These are phyloP conservation scores for Botryobasidium botryosum DNA, from an alignment of 768 basidiomycete species.

Conservation along the genomic window DNA sequence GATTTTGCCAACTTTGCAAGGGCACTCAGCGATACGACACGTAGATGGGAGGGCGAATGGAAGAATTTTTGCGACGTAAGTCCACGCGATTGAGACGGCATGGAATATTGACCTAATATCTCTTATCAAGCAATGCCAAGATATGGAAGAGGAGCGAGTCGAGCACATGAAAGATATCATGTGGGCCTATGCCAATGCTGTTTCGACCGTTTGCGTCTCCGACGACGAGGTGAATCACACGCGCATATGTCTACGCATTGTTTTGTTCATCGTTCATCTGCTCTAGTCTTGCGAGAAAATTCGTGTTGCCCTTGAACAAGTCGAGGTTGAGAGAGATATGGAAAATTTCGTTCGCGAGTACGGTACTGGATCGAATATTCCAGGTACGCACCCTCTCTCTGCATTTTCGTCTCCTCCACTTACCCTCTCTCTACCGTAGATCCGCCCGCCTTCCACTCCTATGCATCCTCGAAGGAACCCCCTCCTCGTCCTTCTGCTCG, in stretches of 20 bases:
- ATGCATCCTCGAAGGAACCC: conserved; percentile 42
- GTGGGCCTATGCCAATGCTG: conserved; percentile 91
- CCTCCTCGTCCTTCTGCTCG: conserved; percentile 35
- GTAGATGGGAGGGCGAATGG: conserved; percentile 89
- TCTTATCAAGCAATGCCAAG: conserved; percentile 47
- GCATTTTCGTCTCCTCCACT: conserved; percentile 36
- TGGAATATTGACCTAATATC: background rate
- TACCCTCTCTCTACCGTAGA: conserved; percentile 45
- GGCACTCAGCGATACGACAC: conserved; percentile 57
- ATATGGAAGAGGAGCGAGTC: conserved; percentile 87
- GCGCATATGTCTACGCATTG: background rate
- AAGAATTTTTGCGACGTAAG: conserved; percentile 72
- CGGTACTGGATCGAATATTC: conserved; percentile 76
- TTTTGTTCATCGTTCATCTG: background rate
- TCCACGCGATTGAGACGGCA: background rate
- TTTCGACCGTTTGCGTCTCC: conserved; percentile 87
- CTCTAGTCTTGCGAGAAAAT: conserved; percentile 78
- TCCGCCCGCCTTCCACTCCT: conserved; percentile 55
- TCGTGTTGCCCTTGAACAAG: conserved; percentile 68
- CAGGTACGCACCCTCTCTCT: conserved; percentile 74
- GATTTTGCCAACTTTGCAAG: conserved; percentile 82
- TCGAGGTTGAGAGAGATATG: conserved; percentile 79
- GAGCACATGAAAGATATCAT: conserved; percentile 90
- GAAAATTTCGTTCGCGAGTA: conserved; percentile 77
- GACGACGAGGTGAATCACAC: conserved; percentile 70